A percentile compares a stretch with the other conserved stretches of the same genome.
Evolutionary conservation across 1,284 basidiomycete genomes (phyloP).

Genomic region (Austroboletus niveus): DNA sequence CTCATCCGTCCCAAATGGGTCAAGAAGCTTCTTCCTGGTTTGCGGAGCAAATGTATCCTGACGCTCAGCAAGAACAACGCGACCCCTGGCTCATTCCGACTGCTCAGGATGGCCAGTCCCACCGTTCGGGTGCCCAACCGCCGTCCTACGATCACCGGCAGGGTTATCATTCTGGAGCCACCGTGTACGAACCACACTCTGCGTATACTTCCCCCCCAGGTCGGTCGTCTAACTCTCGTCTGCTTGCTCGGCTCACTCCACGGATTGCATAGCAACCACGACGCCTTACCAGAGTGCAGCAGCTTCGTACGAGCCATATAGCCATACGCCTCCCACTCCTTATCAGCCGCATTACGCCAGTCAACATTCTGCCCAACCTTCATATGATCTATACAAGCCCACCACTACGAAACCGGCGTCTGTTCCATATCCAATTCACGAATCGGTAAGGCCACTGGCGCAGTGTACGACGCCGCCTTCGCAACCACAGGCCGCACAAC

Average conservation of each 20-base stretch:
- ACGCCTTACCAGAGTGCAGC: slow-evolving; percentile 8
- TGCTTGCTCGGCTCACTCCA: slow-evolving; percentile 7
- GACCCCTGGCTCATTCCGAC: slow-evolving; percentile 32
- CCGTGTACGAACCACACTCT: slow-evolving; percentile 22
- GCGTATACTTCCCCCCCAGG: slow-evolving; percentile 20
- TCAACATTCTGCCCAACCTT: slow-evolving; percentile 12
- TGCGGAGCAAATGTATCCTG: slow-evolving; percentile 32
- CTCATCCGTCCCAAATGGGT: slow-evolving; percentile 31
- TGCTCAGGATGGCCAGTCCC: slow-evolving; percentile 16
- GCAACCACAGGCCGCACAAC: slow-evolving; percentile 15
- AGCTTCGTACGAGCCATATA: slow-evolving; percentile 20
- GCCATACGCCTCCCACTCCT: slow-evolving; percentile 10
- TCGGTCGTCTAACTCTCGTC: slow-evolving; percentile 14
- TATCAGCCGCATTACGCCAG: slow-evolving; percentile 15
- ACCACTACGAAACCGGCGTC: slow-evolving; percentile 21
- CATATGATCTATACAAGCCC: slow-evolving; percentile 36
- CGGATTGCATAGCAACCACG: slow-evolving; percentile 12
- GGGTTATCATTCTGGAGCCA: slow-evolving; percentile 27
- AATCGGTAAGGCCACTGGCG: slow-evolving; percentile 2
- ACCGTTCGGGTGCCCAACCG: slow-evolving; percentile 10
- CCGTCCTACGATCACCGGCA: slow-evolving; percentile 28
- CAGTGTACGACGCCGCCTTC: slow-evolving; percentile 20
- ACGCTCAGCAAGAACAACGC: slow-evolving; percentile 24
- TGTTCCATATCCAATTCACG: slow-evolving; percentile 11
- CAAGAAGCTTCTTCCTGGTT: slow-evolving; percentile 35